A percentile compares a stretch with the other conserved stretches of the same genome.
Evolutionary conservation across 495 filamentous ascomycete genomes (phyloP).

Genomic region (Lasiosphaeria hispida): DNA sequence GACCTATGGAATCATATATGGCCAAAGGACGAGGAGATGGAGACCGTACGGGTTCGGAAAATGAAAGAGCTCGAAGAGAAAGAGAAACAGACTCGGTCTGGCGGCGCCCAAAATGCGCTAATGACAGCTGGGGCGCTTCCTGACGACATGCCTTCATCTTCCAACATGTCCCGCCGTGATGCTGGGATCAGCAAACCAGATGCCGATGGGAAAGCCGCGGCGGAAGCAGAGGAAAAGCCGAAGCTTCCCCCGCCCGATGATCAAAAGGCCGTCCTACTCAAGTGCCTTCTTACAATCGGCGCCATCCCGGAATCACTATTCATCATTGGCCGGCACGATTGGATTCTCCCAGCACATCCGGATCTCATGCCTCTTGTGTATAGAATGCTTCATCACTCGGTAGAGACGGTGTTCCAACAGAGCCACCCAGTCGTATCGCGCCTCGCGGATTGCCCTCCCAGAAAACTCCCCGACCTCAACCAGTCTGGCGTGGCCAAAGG

Average conservation of each 20-base stretch:
- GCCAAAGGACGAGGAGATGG: slow-evolving; percentile 81
- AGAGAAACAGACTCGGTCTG: slow-evolving; percentile 62
- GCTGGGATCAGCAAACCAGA: slow-evolving; percentile 45
- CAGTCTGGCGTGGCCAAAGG: slow-evolving; percentile 65
- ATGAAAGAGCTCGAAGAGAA: slow-evolving; percentile 77
- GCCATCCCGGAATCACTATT: slow-evolving; percentile 91
- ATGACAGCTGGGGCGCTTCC: slow-evolving; percentile 83
- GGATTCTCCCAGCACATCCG: slow-evolving; percentile 79
- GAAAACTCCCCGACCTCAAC: slow-evolving; percentile 55
- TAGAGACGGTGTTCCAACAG: slow-evolving; percentile 53
- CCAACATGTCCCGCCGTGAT: slow-evolving; percentile 33
- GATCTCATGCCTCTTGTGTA: slow-evolving; percentile 67
- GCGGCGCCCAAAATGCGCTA: slow-evolving; percentile 75
- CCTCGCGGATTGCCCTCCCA: slow-evolving; percentile 36
- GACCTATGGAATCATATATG: slow-evolving; percentile 93
- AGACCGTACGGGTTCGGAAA: slow-evolving; percentile 59
- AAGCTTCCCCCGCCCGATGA: slow-evolving; percentile 78
- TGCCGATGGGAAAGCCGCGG: slow-evolving; percentile 44
- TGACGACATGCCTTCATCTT: slow-evolving; percentile 59
- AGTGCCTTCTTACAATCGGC: slow-evolving; percentile 83
- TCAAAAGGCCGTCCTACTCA: slow-evolving; percentile 82
- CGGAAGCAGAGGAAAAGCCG: slow-evolving; percentile 55
- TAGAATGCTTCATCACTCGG: slow-evolving; percentile 75
- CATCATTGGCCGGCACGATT: slow-evolving; percentile 86
- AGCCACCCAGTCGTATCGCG: slow-evolving; percentile 24